Percentiles rank a stretch among this genome's conserved stretches.
Evolutionary conservation across 2,329 filamentous ascomycete genomes (phyloP).

Genomic region (Furcasterigmium furcatum): DNA sequence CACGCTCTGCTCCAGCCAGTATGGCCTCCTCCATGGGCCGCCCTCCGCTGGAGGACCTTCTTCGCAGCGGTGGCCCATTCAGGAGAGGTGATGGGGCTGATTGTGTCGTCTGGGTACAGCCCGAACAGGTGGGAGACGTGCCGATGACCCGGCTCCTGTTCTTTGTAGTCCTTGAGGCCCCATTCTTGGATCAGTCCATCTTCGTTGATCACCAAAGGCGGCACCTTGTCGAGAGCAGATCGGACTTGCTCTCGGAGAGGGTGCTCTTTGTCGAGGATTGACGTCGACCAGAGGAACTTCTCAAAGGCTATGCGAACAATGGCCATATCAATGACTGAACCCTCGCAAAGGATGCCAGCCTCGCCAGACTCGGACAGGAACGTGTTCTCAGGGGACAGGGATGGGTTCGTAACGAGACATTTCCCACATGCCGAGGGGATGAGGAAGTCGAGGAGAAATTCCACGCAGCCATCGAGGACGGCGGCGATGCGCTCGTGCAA

Average conservation of each 20-base stretch:
- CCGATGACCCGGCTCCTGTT: conserved; percentile 43
- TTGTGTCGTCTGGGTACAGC: conserved; percentile 35
- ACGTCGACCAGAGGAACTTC: conserved; percentile 18
- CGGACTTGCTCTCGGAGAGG: conserved; percentile 3
- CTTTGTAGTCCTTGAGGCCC: conserved; percentile 35
- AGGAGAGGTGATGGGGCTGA: conserved; percentile 13
- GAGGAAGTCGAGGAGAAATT: conserved; percentile 25
- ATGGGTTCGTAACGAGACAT: conserved; percentile 19
- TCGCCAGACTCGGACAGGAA: conserved; percentile 24
- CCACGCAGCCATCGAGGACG: conserved; percentile 21
- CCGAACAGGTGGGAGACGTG: conserved; percentile 48
- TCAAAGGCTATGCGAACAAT: conserved; percentile 13
- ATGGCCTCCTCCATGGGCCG: conserved; percentile 34
- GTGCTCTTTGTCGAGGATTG: conserved; percentile 7
- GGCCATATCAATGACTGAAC: conserved; percentile 41
- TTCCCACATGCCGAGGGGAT: conserved; percentile 17
- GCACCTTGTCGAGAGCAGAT: conserved; percentile 10
- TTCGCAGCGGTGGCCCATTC: conserved; percentile 20
- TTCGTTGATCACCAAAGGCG: conserved; percentile 13
- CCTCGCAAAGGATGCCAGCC: conserved; percentile 34
- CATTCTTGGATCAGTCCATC: conserved; percentile 37
- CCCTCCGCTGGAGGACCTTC: conserved; percentile 21
- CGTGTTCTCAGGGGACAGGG: conserved; percentile 21
- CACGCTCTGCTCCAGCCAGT: conserved; percentile 48
- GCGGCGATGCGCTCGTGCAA: conserved; percentile 19